A percentile compares a stretch with the other conserved stretches of the same genome.
phyloP scores from a whole-genome alignment of 495 filamentous ascomycete genomes.

The Podospora pseudopauciseta region DNA sequence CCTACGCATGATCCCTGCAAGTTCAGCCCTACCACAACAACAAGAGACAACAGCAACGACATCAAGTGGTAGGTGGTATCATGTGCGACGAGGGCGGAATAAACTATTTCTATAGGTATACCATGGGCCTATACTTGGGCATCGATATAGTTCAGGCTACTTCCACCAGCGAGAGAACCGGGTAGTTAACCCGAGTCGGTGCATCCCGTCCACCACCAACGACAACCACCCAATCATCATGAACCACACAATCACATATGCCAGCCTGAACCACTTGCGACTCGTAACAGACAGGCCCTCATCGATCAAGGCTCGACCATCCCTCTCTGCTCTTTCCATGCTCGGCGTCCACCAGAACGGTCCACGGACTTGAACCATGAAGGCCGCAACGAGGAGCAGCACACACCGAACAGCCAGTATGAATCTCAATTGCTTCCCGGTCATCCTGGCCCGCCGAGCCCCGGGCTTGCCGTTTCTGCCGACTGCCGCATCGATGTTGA shows the following conservation, averaged over 20 bases:
- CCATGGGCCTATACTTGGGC: background rate
- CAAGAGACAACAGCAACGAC: background rate
- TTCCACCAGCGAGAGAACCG: background rate
- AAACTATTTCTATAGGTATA: background rate
- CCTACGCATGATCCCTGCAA: background rate
- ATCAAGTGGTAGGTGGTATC: no score
- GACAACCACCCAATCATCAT: background rate
- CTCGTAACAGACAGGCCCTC: background rate
- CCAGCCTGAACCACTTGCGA: background rate
- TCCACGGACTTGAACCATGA: background rate
- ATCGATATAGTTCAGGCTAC: background rate
- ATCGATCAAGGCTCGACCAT: background rate
- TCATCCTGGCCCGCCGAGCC: background rate
- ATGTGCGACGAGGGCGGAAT: background rate
- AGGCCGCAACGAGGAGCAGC: background rate
- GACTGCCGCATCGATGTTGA: background rate
- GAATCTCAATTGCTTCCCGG: background rate
- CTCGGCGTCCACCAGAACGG: background rate
- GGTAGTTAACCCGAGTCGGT: background rate
- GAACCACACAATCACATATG: background rate
- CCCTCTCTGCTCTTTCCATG: background rate
- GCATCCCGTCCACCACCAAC: background rate
- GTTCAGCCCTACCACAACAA: background rate
- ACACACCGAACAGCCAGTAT: background rate
- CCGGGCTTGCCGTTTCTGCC: background rate